A percentile compares a stretch with the other conserved stretches of the same genome.
Evolutionary conservation across 495 filamentous ascomycete species (phyloP).

Genomic region (Pseudoneurospora amorphoporcata): DNA sequence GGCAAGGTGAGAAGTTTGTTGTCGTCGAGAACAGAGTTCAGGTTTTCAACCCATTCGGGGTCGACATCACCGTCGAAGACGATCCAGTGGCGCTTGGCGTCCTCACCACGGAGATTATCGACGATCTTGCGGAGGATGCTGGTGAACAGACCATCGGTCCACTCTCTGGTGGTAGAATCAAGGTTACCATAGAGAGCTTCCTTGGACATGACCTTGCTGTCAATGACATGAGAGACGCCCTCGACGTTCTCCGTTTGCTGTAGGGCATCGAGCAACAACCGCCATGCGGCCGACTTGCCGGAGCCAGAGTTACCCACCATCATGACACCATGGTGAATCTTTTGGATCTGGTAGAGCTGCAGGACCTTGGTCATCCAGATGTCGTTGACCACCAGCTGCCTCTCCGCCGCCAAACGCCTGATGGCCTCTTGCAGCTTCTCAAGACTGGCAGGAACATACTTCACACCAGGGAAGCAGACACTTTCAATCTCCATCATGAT

Average conservation of each 20-base stretch:
- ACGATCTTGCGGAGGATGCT: constrained; percentile 97
- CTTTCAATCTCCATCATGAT: constrained; percentile 77
- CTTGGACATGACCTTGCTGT: constrained; percentile 99
- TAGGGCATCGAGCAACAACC: constrained; percentile 83
- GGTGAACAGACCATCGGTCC: constrained; percentile 97
- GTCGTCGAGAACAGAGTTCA: constrained; percentile 98
- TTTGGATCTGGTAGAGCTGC: constrained; percentile 95
- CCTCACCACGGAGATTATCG: constrained; percentile 95
- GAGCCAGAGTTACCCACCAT: constrained; percentile 96
- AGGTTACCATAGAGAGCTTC: constrained; percentile 90
- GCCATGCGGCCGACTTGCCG: constrained; percentile 93
- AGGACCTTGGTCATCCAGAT: constrained; percentile 95
- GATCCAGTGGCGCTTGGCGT: constrained; percentile 95
- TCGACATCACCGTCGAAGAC: constrained; percentile 98
- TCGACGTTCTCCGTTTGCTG: constrained; percentile 85
- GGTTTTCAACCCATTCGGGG: constrained; percentile 97
- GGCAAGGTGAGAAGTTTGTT: constrained; percentile 95
- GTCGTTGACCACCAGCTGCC: constrained; percentile 78
- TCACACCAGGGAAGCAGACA: constrained; percentile 81
- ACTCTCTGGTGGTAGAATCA: constrained; percentile 93
- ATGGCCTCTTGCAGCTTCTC: constrained; percentile 72
- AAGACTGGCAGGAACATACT: constrained; percentile 83
- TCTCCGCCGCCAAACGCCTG: constrained; percentile 66
- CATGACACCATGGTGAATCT: constrained; percentile 98
- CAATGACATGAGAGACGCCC: constrained; percentile 93